Evolutionary conservation across 2,329 filamentous ascomycete genomes (phyloP).

Genomic region (Penicillium sp.): DNA sequence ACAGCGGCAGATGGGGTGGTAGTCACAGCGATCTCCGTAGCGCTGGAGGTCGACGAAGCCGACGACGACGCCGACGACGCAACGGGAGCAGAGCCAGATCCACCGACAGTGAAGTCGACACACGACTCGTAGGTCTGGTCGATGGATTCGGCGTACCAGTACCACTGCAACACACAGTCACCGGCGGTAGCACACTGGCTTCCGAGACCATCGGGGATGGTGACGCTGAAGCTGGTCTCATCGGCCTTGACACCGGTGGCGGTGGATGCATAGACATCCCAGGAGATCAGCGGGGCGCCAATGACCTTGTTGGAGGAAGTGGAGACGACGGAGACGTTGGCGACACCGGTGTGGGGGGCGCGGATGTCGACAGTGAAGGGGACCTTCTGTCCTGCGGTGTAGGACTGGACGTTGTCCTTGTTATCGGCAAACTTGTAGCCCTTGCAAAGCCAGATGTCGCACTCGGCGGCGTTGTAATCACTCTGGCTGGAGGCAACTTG

Average conservation of each 20-base stretch:
- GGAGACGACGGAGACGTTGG: constrained; percentile 53
- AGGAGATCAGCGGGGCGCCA: constrained; percentile 35
- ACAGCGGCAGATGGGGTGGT: not conserved
- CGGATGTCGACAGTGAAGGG: constrained; percentile 47
- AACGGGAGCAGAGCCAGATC: constrained; percentile 14
- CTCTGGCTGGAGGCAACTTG: constrained; percentile 50
- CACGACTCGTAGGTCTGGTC: constrained; percentile 41
- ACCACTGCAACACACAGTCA: constrained; percentile 39
- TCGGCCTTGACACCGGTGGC: constrained; percentile 27
- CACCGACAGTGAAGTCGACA: constrained; percentile 34
- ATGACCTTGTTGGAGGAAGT: constrained; percentile 45
- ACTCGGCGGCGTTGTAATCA: constrained; percentile 51
- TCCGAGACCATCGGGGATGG: constrained; percentile 32
- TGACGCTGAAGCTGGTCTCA: constrained; percentile 34
- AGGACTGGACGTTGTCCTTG: constrained; percentile 53
- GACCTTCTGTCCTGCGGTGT: constrained; percentile 49
- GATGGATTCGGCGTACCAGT: constrained; percentile 36
- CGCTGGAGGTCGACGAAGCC: not conserved
- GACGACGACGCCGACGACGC: not conserved
- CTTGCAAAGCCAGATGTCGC: constrained; percentile 59
- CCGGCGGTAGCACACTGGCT: constrained; percentile 30
- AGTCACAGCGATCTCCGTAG: not conserved
- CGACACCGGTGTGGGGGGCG: constrained; percentile 50
- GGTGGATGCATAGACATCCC: constrained; percentile 35
- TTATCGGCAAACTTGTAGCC: constrained; percentile 59